Conservation (phyloP, 2,329 filamentous ascomycete genomes). For the Claviceps purpurea region DNA sequence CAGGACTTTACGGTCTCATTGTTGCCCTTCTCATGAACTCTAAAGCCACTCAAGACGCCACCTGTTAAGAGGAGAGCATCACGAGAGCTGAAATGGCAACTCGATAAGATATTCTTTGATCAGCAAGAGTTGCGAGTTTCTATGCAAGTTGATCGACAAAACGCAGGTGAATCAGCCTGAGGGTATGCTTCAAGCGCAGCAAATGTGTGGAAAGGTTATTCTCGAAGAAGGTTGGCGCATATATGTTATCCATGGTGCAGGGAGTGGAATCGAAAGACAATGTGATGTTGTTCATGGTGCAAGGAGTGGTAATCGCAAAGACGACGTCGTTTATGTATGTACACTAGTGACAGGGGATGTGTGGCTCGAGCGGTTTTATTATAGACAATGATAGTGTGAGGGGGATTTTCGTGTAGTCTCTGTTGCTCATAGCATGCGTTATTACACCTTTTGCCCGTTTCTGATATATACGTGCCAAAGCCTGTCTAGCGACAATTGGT, state of each 20-base stretch:
- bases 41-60: slow-evolving; percentile 55
- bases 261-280: background rate
- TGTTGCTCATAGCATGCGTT: slow-evolving; percentile 17
- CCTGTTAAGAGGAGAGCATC: slow-evolving; percentile 32
- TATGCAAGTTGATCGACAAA: slow-evolving; percentile 11
- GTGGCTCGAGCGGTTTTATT: slow-evolving; percentile 28
- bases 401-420: slow-evolving; percentile 30
- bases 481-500: no score
- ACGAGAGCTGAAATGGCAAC: slow-evolving; percentile 12
- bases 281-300: slow-evolving; percentile 1
- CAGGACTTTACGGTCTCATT: slow-evolving; percentile 97
- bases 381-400: slow-evolving; percentile 32
- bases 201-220: slow-evolving; percentile 3
- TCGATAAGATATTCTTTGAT: slow-evolving; percentile 24
- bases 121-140: slow-evolving; percentile 13
- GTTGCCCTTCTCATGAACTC: slow-evolving; percentile 99
- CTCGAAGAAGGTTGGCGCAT: background rate
- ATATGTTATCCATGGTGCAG: slow-evolving; percentile 3
- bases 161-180: slow-evolving; percentile 11
- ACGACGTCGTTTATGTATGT: slow-evolving; percentile 33
- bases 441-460: no score
- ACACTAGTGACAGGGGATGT: slow-evolving; percentile 36
- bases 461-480: no score
- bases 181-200: slow-evolving; percentile 7
- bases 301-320: background rate